Conservation (phyloP, 2,329 filamentous ascomycete genomes). For the Scytalidium lignicola region DNA sequence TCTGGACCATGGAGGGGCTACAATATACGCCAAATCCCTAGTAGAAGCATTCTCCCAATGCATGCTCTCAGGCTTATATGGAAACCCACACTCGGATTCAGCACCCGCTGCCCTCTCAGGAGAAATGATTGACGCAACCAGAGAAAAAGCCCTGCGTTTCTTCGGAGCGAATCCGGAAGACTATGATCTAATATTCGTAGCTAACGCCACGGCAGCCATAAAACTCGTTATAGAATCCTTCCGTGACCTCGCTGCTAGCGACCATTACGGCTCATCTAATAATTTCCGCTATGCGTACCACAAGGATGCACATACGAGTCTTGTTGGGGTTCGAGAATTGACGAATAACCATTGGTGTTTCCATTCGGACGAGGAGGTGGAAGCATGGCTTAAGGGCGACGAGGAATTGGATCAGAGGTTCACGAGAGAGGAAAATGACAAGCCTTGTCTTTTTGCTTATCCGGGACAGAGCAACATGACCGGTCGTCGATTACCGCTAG, state of each 20-base stretch:
- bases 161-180: conserved; percentile 75
- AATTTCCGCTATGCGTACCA: conserved; percentile 84
- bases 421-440: conserved; percentile 12
- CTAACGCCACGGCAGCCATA: conserved; percentile 87
- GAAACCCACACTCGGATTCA: conserved; percentile 87
- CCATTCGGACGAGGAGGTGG: conserved; percentile 58
- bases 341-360: conserved; percentile 57
- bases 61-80: conserved; percentile 72
- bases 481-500: conserved; percentile 65
- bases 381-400: conserved; percentile 53
- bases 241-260: conserved; percentile 58
- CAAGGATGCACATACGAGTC: conserved; percentile 76
- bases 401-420: conserved; percentile 16
- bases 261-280: conserved; percentile 47
- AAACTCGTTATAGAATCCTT: conserved; percentile 80
- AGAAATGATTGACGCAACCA: conserved; percentile 66
- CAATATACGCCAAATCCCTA: conserved; percentile 70
- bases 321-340: conserved; percentile 75
- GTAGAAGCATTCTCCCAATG: conserved; percentile 77
- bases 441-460: conserved; percentile 63
- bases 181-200: conserved; percentile 84
- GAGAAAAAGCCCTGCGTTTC: conserved; percentile 64
- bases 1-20: conserved; percentile 88
- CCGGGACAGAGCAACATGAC: conserved; percentile 60
- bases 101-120: conserved; percentile 72